Evolutionary conservation across 73 alveolate species (phyloP).

Genomic region (Paramecium primaurelia): DNA sequence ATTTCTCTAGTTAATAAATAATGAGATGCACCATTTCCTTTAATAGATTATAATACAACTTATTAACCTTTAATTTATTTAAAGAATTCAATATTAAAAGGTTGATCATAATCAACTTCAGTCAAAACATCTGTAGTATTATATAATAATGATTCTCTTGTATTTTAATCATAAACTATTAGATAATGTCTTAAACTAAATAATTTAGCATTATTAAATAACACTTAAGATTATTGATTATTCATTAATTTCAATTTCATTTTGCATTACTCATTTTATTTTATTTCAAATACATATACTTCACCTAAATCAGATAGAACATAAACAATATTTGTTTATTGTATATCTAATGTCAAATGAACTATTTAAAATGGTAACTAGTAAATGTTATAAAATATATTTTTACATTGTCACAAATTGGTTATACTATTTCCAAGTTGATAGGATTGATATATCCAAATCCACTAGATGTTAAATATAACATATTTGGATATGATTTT

Average conservation of each 20-base stretch:
- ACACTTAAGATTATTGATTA: neutral
- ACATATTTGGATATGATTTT: neutral
- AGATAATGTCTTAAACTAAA: constrained; percentile 15
- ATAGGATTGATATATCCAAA: constrained; percentile 13
- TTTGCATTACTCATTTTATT: constrained; percentile 32
- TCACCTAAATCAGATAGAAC: neutral
- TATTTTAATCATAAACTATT: neutral
- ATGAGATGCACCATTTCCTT: constrained; percentile 31
- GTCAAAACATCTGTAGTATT: constrained; percentile 22
- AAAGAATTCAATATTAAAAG: neutral
- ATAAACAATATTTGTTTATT: constrained; percentile 29
- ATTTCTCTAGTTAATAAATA: neutral
- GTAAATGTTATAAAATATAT: neutral
- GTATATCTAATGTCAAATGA: neutral
- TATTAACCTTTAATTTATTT: neutral
- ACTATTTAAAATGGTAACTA: constrained; percentile 13
- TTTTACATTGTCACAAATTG: constrained; percentile 14
- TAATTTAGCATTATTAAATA: neutral
- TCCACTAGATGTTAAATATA: neutral
- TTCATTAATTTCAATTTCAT: neutral
- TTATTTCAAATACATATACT: constrained; percentile 13
- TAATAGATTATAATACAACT: neutral
- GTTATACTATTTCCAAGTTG: neutral
- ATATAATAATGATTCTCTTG: neutral
- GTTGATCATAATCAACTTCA: constrained; percentile 8